Percentiles rank a stretch among this genome's conserved stretches.
Conservation (phyloP, 2,329 filamentous ascomycete genomes). For the Ophiognomonia clavigignenti-juglandacearum region DNA sequence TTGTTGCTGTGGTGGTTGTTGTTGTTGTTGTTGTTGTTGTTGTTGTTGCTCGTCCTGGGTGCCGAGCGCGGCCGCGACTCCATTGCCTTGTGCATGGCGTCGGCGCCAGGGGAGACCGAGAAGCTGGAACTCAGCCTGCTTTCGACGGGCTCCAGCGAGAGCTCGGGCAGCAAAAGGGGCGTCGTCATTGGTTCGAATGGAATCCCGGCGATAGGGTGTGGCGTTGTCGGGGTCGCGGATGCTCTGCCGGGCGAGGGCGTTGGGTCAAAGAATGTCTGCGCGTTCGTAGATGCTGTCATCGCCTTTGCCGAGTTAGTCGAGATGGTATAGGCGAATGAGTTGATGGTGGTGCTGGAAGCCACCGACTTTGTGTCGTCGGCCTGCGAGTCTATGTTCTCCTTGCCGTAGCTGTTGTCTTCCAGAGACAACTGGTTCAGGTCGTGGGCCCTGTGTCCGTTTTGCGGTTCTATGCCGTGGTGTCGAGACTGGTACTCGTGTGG, state of each 20-base stretch:
- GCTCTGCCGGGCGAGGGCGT: neutral
- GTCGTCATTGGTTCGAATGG: no score
- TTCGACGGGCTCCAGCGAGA: neutral
- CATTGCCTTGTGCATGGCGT: neutral
- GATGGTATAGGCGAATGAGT: neutral
- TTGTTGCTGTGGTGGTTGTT: neutral
- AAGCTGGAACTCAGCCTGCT: neutral
- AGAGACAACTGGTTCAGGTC: no score
- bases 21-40: no score
- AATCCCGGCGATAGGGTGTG: neutral
- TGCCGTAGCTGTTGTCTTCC: neutral
- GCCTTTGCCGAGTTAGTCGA: neutral
- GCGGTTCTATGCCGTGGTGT: neutral
- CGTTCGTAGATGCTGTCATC: neutral
- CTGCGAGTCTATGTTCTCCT: no score
- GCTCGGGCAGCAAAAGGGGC: neutral
- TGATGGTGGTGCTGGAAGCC: neutral
- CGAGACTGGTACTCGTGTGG: constrained; percentile 1
- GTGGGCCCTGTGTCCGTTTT: neutral
- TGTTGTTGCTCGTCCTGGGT: constrained; percentile 4
- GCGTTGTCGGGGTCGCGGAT: neutral
- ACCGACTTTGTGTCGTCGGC: neutral
- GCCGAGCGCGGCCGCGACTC: constrained; percentile 15
- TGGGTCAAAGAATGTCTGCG: neutral
- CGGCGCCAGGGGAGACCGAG: neutral